Evolutionary conservation across 2,329 filamentous ascomycete genomes (phyloP), one percentile per base, ranked within the genome.

Genomic region (Cryphonectria carpinicola): DNA sequence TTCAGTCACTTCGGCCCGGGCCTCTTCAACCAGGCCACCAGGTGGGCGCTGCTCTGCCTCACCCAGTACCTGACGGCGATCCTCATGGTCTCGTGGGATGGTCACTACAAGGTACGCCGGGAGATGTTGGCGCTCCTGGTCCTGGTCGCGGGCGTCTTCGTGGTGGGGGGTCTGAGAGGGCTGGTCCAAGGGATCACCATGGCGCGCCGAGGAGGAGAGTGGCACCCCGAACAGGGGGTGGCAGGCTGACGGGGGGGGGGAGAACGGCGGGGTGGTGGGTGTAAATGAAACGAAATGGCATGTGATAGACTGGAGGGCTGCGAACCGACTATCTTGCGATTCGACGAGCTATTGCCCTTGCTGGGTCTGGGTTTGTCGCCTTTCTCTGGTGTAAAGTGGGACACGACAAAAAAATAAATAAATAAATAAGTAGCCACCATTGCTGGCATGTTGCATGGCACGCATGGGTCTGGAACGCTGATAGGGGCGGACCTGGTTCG

Each of bases 31-130:
- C 63, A 72, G 39, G 17, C 46, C 5, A n/a, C 67, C 3, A 62
- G 65, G 11, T 71, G 65, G 71, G 46, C 64, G 5, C 66, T 72
- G 14, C 70, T 70, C 43, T 17, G 67, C 19, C 39, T 71, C 22
- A 72, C 66, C 28, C 68, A 71, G 66, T 71, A 66, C 49, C 19
- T 49, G n/a, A 71, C 71, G 14, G 68, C 71, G 19, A 39, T 72
- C 17, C 41, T 71, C 11, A 58, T 63, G 28, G 67, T 68, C 7
- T 68, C 65, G 65, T 66, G 62, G 65, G 43, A 25, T 2, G 66
- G 65, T 5, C 58, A 54, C 17, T 68, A 71, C 35, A 66, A 62
- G 8, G 62, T 72, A n/a, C 39, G 49, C 25, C 70, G 56, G 58
- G 69, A 72, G 19, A 13, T 66, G 32, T 4, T 39, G 4, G 69